A percentile compares a stretch with the other conserved stretches of the same genome.
Evolutionary conservation across 345 rosid genomes (phyloP).

Genomic region (Citrus sinensis): DNA sequence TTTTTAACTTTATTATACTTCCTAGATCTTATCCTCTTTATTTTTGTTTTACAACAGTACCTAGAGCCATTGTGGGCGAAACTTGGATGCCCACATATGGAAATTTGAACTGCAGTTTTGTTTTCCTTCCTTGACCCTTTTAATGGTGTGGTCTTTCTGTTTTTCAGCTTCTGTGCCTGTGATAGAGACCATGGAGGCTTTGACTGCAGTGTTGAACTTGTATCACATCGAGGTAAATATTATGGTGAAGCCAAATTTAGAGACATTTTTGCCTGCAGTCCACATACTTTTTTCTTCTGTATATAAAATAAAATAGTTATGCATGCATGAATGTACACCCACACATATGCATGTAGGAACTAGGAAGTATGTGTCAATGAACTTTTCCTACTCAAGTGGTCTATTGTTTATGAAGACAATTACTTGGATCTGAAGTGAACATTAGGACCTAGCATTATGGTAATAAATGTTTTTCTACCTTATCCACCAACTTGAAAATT

Average conservation of each 20-base stretch:
- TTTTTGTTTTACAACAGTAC: background rate
- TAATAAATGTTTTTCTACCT: conserved; percentile 9
- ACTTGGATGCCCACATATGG: background rate
- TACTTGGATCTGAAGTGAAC: no score
- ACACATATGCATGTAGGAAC: no score
- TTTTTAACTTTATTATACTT: background rate
- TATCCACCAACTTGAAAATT: conserved; percentile 23
- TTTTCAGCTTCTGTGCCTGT: conserved; percentile 82
- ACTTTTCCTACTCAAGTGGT: background rate
- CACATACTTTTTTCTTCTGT: no score
- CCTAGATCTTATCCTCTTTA: background rate
- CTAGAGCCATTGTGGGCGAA: background rate
- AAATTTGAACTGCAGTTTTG: conserved; percentile 8
- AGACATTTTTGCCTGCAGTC: background rate
- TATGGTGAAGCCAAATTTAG: background rate
- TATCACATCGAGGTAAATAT: conserved; percentile 62
- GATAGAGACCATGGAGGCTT: conserved; percentile 93
- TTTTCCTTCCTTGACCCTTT: background rate
- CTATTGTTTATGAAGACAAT: background rate
- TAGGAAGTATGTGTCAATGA: background rate
- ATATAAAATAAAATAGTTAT: no score
- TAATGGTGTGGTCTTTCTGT: conserved; percentile 20
- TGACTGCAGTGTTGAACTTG: conserved; percentile 83
- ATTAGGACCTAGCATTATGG: background rate
- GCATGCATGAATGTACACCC: no score